Percentiles rank a stretch among this genome's conserved stretches.
Evolutionary conservation across 2,329 filamentous ascomycete species (phyloP).

Genomic region (Apiospora sp.): DNA sequence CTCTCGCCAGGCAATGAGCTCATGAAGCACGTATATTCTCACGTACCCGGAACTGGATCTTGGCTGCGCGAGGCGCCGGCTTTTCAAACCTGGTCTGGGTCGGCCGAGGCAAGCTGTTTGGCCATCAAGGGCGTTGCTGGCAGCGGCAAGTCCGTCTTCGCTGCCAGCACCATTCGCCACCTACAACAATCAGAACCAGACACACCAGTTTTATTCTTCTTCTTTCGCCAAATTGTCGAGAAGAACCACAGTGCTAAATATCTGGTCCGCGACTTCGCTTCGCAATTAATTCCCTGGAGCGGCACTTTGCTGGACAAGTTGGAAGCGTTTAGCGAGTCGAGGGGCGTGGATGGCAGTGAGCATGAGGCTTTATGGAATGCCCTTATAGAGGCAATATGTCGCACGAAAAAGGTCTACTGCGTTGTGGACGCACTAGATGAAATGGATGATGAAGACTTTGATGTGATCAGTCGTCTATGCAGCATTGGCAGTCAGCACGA

Average conservation of each 20-base stretch:
- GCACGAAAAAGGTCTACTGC: slow-evolving; percentile 43
- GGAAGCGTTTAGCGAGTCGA: slow-evolving; percentile 27
- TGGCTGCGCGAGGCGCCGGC: not conserved
- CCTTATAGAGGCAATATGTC: slow-evolving; percentile 36
- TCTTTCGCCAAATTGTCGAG: slow-evolving; percentile 49
- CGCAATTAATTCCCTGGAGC: slow-evolving; percentile 42
- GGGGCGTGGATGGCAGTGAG: slow-evolving; percentile 30
- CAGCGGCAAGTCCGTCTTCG: slow-evolving; percentile 47
- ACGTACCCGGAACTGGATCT: not conserved
- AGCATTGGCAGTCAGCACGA: slow-evolving; percentile 43
- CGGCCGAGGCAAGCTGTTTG: not conserved
- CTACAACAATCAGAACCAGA: slow-evolving; percentile 31
- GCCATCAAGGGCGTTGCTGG: slow-evolving; percentile 5
- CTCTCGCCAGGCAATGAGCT: slow-evolving; percentile 38
- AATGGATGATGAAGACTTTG: slow-evolving; percentile 49
- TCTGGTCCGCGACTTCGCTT: slow-evolving; percentile 46
- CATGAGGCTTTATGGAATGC: slow-evolving; percentile 42
- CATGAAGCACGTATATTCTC: slow-evolving; percentile 41
- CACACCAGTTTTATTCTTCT: slow-evolving; percentile 47
- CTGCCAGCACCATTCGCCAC: slow-evolving; percentile 37
- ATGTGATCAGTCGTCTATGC: slow-evolving; percentile 45
- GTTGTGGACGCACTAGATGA: slow-evolving; percentile 56
- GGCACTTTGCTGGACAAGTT: slow-evolving; percentile 40
- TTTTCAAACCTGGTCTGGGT: not conserved
- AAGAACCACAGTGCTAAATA: slow-evolving; percentile 43